Conservation (phyloP, 1,139 yeast genomes). For the Kodamaea ohmeri region DNA sequence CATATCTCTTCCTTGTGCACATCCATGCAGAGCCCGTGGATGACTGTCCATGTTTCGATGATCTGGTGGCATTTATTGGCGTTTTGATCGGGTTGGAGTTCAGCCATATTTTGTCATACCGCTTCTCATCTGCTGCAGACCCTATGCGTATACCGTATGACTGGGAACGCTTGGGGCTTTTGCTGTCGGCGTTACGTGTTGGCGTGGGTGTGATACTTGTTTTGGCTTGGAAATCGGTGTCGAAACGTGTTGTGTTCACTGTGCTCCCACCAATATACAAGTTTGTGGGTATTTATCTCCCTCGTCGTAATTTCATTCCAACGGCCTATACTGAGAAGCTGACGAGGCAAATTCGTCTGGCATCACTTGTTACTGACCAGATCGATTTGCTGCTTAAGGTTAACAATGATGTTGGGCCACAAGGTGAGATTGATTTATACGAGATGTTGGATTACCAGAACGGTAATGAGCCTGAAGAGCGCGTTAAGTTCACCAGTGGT, state of each 20-base stretch:
- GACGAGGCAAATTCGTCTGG: constrained; percentile 38
- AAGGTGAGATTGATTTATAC: constrained; percentile 42
- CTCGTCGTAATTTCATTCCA: constrained; percentile 40
- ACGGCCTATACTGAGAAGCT: constrained; percentile 39
- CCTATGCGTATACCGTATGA: constrained; percentile 42
- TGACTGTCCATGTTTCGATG: constrained; percentile 95
- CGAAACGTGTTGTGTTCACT: constrained; percentile 61
- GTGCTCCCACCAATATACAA: constrained; percentile 49
- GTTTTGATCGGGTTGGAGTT: constrained; percentile 76
- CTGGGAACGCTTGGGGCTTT: constrained; percentile 39
- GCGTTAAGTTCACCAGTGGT: constrained; percentile 26
- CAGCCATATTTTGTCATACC: constrained; percentile 43
- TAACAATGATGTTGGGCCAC: constrained; percentile 38
- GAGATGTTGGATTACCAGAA: constrained; percentile 39
- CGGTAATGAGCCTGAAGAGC: constrained; percentile 12
- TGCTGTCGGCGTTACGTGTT: constrained; percentile 44
- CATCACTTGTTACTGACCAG: constrained; percentile 38
- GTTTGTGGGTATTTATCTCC: constrained; percentile 40
- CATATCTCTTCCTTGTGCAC: constrained; percentile 54
- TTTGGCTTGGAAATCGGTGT: constrained; percentile 62
- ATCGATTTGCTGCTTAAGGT: constrained; percentile 35
- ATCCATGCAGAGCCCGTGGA: constrained; percentile 86
- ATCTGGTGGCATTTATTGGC: constrained; percentile 89
- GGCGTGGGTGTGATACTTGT: constrained; percentile 59
- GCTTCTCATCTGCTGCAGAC: constrained; percentile 16